Base-by-base conservation (phyloP, 2,329 filamentous ascomycete genomes). In the Nothophaeocryptopus gaeumannii region DNA sequence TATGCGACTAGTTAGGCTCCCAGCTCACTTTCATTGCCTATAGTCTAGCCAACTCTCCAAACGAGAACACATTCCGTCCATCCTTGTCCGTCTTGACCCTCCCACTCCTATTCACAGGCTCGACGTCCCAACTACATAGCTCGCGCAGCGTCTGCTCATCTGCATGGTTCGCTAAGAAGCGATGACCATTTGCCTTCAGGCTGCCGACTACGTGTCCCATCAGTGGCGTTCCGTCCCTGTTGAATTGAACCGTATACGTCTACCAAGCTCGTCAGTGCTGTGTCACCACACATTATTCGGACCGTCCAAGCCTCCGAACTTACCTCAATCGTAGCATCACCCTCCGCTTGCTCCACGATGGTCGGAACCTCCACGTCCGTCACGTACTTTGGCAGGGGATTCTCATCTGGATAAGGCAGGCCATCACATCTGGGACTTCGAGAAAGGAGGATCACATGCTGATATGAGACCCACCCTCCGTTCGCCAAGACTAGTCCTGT, bases 391-490 rank as follows among this genome's bases (percentile, higher is more conserved):
- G 75, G 72, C 7, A 82, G 63, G 2, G 74, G 71, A 36, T 76
- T 74, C 16, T 67, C 56, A 4, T 65, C 55, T 2, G 80, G 79
- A 63, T 83, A 83, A 2, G 61, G 50, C 2, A 59, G 55, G 1
- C 65, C 66, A 7, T 70, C 65, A 39, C 51, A 52, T 11, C 71
- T 65, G 8, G 78, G 76, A 8, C 66, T 56, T 0, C 68, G 73
- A 0, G 81, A 83, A 1, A 87, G 67, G 39, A 80, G 77, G 0
- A 86, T 60, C 2, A 77, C 81, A 59, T 86, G 78, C 61, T 87
- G 81, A 61, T 86, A 83, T 0, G 80, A 83, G n/a, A 84, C 55
- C 29, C 81, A 73, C 0, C 84, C 84, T 0, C 84, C 83, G 58
- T 86, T 86, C 1, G 83, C 83, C 11, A 86, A 74, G 3, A 86